phyloP scores from a whole-genome alignment of 2,329 filamentous ascomycete species.

The Xylariaceae sp. region DNA sequence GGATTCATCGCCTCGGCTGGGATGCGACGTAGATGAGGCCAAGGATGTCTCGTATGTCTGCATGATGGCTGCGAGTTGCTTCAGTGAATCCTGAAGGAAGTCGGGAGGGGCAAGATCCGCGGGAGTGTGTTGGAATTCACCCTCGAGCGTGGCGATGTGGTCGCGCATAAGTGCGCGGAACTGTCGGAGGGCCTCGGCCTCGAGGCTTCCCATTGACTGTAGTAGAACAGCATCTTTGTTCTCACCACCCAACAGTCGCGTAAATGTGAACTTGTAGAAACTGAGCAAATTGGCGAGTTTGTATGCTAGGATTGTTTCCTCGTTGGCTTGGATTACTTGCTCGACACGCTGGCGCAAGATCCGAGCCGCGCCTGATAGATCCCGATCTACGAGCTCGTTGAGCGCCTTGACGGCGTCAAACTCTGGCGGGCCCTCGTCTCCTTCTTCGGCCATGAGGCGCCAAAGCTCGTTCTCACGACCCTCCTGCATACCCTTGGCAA shows the following conservation, averaged over 20 bases:
- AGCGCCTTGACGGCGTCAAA: slow-evolving; percentile 81
- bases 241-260: slow-evolving; percentile 62
- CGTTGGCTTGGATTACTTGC: slow-evolving; percentile 86
- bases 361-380: slow-evolving; percentile 73
- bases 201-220: slow-evolving; percentile 61
- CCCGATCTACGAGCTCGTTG: slow-evolving; percentile 79
- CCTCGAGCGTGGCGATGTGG: slow-evolving; percentile 68
- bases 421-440: slow-evolving; percentile 40
- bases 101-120: slow-evolving; percentile 71
- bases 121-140: slow-evolving; percentile 63
- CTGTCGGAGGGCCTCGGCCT: slow-evolving; percentile 72
- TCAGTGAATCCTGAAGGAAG: slow-evolving; percentile 75
- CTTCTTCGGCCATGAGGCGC: slow-evolving; percentile 59
- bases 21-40: slow-evolving; percentile 36
- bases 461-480: slow-evolving; percentile 81
- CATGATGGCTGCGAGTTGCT: slow-evolving; percentile 72
- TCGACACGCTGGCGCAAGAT: slow-evolving; percentile 87
- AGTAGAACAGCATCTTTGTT: slow-evolving; percentile 57
- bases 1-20: background rate
- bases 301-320: slow-evolving; percentile 83
- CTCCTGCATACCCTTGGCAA: slow-evolving; percentile 73
- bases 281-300: slow-evolving; percentile 82
- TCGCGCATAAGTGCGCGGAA: slow-evolving; percentile 80
- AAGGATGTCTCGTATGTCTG: slow-evolving; percentile 83
- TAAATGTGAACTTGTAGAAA: slow-evolving; percentile 85